Evolutionary conservation across 1,284 basidiomycete species (phyloP).

Genomic region (Tylopilus sp.): DNA sequence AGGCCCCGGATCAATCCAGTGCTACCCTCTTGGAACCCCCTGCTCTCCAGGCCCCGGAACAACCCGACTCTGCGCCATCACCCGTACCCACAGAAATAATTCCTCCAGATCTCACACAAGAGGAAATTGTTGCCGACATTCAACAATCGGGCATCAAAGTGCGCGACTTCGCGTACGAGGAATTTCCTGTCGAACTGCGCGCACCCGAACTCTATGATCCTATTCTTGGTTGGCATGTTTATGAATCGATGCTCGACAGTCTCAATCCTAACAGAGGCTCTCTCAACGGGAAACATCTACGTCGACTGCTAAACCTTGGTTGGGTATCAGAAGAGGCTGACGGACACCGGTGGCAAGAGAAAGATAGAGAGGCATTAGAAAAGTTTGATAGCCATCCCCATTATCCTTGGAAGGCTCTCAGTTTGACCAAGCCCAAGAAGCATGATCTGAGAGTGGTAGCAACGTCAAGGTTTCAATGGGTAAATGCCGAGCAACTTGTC

Average conservation of each 20-base stretch:
- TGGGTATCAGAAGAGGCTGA: conserved; percentile 46
- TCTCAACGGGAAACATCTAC: conserved; percentile 43
- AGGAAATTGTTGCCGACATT: conserved; percentile 33
- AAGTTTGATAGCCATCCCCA: conserved; percentile 34
- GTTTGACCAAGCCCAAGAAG: conserved; percentile 25
- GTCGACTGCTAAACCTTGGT: conserved; percentile 43
- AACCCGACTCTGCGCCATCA: conserved; percentile 29
- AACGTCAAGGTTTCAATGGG: conserved; percentile 28
- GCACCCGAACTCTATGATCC: conserved; percentile 43
- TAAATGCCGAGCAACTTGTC: conserved; percentile 31
- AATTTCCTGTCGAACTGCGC: conserved; percentile 9
- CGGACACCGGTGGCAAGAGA: conserved; percentile 35
- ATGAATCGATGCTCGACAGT: conserved; percentile 29
- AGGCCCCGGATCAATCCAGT: conserved; percentile 11
- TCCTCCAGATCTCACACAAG: conserved; percentile 32
- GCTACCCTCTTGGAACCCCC: background rate
- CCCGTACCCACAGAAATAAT: conserved; percentile 41
- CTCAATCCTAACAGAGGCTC: conserved; percentile 30
- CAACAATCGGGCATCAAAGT: conserved; percentile 44
- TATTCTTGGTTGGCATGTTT: conserved; percentile 31
- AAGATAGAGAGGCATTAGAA: conserved; percentile 42
- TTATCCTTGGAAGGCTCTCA: conserved; percentile 30
- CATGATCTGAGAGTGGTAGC: conserved; percentile 29
- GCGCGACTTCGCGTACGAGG: conserved; percentile 45
- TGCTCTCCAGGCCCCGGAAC: conserved; percentile 12